phyloP scores from a whole-genome alignment of 2,329 filamentous ascomycete species.

The Leptoxyphium fumago region DNA sequence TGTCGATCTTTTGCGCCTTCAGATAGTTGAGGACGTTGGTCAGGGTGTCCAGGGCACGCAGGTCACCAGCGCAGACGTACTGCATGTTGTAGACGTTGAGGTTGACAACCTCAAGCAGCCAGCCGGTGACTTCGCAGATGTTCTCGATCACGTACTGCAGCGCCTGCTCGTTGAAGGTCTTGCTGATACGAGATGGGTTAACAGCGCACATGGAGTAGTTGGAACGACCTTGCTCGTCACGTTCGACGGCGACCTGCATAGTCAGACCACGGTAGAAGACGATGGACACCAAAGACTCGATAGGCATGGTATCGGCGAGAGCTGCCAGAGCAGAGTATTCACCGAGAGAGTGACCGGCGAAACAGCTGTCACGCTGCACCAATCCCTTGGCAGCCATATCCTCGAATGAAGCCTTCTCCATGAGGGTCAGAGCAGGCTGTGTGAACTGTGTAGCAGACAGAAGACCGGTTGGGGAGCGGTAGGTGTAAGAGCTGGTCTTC shows the following conservation, averaged over 20 bases:
- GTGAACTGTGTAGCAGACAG: constrained; percentile 97
- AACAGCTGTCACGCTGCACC: constrained; percentile 89
- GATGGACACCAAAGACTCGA: constrained; percentile 92
- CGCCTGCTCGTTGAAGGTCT: constrained; percentile 96
- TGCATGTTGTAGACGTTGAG: constrained; percentile 63
- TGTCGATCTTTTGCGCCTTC: constrained; percentile 94
- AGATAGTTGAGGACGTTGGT: constrained; percentile 84
- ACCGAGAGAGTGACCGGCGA: constrained; percentile 92
- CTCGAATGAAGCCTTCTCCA: constrained; percentile 99
- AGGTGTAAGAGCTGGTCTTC: constrained; percentile 88
- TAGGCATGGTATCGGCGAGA: constrained; percentile 97
- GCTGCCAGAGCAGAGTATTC: constrained; percentile 96
- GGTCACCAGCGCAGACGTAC: constrained; percentile 53
- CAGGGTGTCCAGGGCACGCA: constrained; percentile 50
- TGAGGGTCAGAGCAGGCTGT: constrained; percentile 88
- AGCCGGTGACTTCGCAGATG: constrained; percentile 82
- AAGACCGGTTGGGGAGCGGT: constrained; percentile 84
- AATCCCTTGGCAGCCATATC: constrained; percentile 97
- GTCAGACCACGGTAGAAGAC: constrained; percentile 98
- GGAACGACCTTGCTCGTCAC: constrained; percentile 78
- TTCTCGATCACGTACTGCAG: constrained; percentile 94
- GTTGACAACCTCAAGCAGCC: constrained; percentile 98
- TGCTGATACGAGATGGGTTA: constrained; percentile 94
- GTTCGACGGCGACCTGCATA: constrained; percentile 98
- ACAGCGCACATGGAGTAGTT: constrained; percentile 99